Evolutionary conservation across 371 early-diverging fungal genomes (phyloP).

Genomic region (Mortierella sp.): DNA sequence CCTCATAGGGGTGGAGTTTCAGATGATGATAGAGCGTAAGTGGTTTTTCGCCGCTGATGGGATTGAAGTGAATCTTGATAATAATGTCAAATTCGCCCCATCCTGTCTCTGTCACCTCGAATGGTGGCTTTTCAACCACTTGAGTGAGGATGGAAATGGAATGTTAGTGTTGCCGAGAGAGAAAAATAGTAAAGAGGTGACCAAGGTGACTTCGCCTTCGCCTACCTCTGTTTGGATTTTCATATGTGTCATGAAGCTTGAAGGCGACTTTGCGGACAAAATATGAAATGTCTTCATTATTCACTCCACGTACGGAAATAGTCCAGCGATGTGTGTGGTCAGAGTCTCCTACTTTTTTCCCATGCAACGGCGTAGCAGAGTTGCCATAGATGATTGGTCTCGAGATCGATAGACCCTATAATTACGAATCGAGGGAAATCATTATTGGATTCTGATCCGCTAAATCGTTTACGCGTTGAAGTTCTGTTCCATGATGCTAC

Average conservation of each 20-base stretch:
- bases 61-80: conserved; percentile 90
- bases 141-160: neutral
- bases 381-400: conserved; percentile 86
- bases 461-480: neutral
- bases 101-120: conserved; percentile 94
- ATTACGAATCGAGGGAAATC: neutral
- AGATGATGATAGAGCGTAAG: conserved; percentile 88
- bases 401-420: conserved; percentile 74
- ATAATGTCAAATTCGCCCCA: conserved; percentile 99
- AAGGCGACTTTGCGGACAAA: conserved; percentile 93
- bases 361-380: conserved; percentile 74
- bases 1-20: conserved; percentile 83
- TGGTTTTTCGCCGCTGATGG: conserved; percentile 83
- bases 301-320: conserved; percentile 87
- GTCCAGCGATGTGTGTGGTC: conserved; percentile 92
- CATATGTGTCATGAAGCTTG: conserved; percentile 97
- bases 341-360: conserved; percentile 72
- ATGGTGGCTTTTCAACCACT: conserved; percentile 89
- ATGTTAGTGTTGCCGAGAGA: neutral
- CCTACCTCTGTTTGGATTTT: conserved; percentile 79
- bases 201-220: neutral
- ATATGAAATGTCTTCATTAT: conserved; percentile 88
- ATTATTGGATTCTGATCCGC: neutral
- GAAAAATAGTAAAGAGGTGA: neutral
- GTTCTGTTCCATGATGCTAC: conserved; percentile 7